Evolutionary conservation across 108 stramenopile species (phyloP), one percentile per base, ranked within the genome.

Genomic region (Cafeteria roenbergensis): DNA sequence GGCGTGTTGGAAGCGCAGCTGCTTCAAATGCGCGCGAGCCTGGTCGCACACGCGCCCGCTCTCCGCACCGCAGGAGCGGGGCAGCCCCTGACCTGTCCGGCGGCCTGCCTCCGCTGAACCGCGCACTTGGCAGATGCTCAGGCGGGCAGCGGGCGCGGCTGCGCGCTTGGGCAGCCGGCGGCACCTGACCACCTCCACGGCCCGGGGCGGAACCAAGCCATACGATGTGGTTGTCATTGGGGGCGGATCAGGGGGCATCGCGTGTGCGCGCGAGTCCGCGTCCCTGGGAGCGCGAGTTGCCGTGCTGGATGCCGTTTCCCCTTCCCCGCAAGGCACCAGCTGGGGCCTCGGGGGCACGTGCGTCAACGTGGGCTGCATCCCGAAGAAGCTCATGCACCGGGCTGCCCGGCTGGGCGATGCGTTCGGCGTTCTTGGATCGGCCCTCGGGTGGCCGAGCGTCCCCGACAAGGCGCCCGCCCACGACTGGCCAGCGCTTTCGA

Each of bases 161-260:
- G n/a, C n/a, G n/a, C n/a, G n/a, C n/a, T n/a, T n/a, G n/a, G n/a
- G n/a, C n/a, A n/a, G n/a, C n/a, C n/a, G n/a, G n/a, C n/a, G n/a
- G n/a, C n/a, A n/a, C n/a, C n/a, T n/a, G n/a, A n/a, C n/a, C n/a
- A n/a, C n/a, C n/a, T 57, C 9, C 9, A 12, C 56, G 32, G 56
- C 56, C 56, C 14, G 4, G 56, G 9, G 56, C 56, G 14, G 56
- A 14, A 57, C 56, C 56, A 57, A 14, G 22, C 22, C n/a, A 31
- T 99, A 94, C 72, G 97, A 96, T 65, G 69, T 95, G 26, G 77
- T 95, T 26, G 89, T 99, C 26, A 86, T 99, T 68, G 95, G 95
- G 42, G 95, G 97, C 24, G 95, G 97, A 32, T 89, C 87, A 0
- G 48, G 28, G 28, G 64, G 64, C 22, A 65, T 65, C 21, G 51